phyloP scores from a whole-genome alignment of 345 rosid species.

The Salix udensis region DNA sequence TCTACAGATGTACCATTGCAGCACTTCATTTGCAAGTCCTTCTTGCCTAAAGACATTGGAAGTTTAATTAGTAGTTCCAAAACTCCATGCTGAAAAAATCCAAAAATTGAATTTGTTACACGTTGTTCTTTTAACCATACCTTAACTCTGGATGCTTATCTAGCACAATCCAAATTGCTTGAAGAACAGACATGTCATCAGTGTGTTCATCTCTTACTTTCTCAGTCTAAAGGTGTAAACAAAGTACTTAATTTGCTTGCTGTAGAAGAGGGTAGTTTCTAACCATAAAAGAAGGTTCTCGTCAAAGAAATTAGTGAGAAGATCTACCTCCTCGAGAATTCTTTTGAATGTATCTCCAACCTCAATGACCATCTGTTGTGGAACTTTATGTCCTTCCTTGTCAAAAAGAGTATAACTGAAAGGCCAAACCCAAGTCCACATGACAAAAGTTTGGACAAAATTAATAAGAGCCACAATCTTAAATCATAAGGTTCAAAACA shows the following conservation, averaged over 20 bases:
- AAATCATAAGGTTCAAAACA: background rate
- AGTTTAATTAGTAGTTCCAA: slow-evolving; percentile 10
- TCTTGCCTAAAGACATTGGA: slow-evolving; percentile 46
- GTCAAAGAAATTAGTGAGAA: slow-evolving; percentile 1
- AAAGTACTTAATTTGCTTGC: slow-evolving; percentile 4
- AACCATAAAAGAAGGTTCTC: background rate
- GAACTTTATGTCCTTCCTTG: slow-evolving; percentile 57
- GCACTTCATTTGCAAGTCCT: slow-evolving; percentile 73
- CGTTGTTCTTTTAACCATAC: slow-evolving; percentile 26
- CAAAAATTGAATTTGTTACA: background rate
- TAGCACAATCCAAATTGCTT: slow-evolving; percentile 67
- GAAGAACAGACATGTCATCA: slow-evolving; percentile 78
- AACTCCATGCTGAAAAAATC: background rate
- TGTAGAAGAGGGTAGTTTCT: background rate
- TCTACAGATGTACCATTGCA: slow-evolving; percentile 89
- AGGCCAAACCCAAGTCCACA: slow-evolving; percentile 21
- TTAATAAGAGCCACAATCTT: background rate
- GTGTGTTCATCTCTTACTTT: slow-evolving; percentile 66
- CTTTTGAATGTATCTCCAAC: slow-evolving; percentile 75
- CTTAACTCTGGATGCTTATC: slow-evolving; percentile 75
- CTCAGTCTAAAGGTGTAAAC: slow-evolving; percentile 51
- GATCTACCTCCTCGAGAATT: slow-evolving; percentile 70
- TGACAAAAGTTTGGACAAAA: slow-evolving; percentile 13
- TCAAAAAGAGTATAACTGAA: slow-evolving; percentile 66
- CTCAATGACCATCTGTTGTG: slow-evolving; percentile 56